Evolutionary conservation across 1,284 basidiomycete species (phyloP).

Genomic region (Moesziomyces antarcticus): DNA sequence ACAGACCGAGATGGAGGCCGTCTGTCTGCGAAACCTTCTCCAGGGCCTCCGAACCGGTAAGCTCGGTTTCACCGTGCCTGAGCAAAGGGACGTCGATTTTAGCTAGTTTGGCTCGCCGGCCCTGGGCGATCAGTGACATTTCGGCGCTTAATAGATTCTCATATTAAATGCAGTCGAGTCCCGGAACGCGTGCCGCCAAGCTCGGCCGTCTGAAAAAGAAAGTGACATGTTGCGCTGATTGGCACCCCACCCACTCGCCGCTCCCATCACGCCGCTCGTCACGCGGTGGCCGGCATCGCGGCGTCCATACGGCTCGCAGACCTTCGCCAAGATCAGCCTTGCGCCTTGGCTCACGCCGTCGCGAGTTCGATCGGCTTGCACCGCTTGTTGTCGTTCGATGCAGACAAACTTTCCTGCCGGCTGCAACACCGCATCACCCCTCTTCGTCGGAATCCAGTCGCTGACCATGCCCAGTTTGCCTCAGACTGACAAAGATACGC

Average conservation of each 20-base stretch:
- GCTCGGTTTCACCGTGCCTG: conserved; percentile 62
- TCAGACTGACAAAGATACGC: too few relatives aligned
- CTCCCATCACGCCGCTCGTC: background rate
- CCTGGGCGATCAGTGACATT: too few relatives aligned
- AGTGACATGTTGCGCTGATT: conserved; percentile 11
- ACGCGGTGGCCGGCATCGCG: background rate
- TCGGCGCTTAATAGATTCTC: background rate
- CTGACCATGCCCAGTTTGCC: too few relatives aligned
- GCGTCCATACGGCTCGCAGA: too few relatives aligned
- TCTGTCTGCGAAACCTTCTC: conserved; percentile 64
- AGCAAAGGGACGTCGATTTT: conserved; percentile 57
- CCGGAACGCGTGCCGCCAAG: background rate
- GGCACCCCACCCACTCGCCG: conserved; percentile 2
- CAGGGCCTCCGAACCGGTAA: conserved; percentile 61
- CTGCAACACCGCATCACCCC: too few relatives aligned
- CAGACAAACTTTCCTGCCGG: too few relatives aligned
- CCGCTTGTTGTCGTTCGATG: too few relatives aligned
- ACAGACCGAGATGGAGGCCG: conserved; percentile 67
- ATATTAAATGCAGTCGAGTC: background rate
- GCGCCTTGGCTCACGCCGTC: too few relatives aligned
- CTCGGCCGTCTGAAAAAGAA: background rate
- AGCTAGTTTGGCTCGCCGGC: background rate
- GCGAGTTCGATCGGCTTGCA: too few relatives aligned
- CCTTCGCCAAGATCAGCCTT: too few relatives aligned
- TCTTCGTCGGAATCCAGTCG: too few relatives aligned